A percentile compares a stretch with the other conserved stretches of the same genome.
Evolutionary conservation across 306 rosid species (phyloP).

Genomic region (Gynostemma pentaphyllum): DNA sequence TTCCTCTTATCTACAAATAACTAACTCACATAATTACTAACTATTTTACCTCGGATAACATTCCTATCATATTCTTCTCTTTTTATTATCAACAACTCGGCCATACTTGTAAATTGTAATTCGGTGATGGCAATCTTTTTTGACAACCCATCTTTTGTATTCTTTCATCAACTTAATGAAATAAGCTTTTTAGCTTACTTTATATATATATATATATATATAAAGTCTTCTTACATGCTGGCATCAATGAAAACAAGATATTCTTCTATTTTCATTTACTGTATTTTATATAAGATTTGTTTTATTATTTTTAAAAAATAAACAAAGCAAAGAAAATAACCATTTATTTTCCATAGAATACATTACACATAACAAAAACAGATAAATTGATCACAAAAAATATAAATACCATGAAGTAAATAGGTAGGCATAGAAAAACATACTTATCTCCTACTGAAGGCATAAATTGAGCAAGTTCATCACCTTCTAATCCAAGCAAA

Average conservation of each 20-base stretch:
- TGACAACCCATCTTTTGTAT: too few relatives aligned
- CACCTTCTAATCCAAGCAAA: constrained; percentile 63
- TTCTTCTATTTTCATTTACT: background rate
- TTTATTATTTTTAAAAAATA: too few relatives aligned
- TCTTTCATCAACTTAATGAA: too few relatives aligned
- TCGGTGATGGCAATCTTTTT: too few relatives aligned
- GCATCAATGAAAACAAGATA: background rate
- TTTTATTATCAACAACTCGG: too few relatives aligned
- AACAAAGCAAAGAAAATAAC: background rate
- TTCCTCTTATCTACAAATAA: too few relatives aligned
- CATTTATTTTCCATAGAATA: background rate
- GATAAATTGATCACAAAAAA: background rate
- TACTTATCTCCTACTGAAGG: constrained; percentile 63
- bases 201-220: too few relatives aligned
- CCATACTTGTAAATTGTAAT: too few relatives aligned
- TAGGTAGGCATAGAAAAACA: constrained; percentile 17
- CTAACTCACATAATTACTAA: too few relatives aligned
- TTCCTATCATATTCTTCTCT: too few relatives aligned
- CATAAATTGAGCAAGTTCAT: constrained; percentile 50
- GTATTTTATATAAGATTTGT: background rate
- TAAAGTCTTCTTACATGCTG: background rate
- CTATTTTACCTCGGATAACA: too few relatives aligned
- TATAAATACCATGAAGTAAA: background rate
- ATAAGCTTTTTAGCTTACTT: too few relatives aligned
- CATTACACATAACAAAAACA: background rate